These are phyloP conservation scores for Nemophila menziesii DNA, from an alignment of 257 asterid species.

Conservation along the genomic window DNA sequence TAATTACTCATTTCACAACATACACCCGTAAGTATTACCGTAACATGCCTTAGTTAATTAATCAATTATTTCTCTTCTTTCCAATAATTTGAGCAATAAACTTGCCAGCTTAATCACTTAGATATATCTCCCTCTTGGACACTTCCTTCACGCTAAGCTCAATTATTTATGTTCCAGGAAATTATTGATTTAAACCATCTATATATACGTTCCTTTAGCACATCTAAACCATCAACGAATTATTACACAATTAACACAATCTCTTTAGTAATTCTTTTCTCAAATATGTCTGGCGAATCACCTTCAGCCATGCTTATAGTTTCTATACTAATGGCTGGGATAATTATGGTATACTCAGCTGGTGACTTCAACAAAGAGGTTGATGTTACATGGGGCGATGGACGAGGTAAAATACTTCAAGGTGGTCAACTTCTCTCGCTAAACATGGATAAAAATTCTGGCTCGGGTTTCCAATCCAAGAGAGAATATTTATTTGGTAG, in stretches of 20 bases:
- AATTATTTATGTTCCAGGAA: not conserved
- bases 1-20: too few species aligned
- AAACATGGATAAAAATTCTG: conserved; percentile 46
- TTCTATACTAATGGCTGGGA: conserved; percentile 16
- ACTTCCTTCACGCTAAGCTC: conserved; percentile 1
- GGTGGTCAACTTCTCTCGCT: conserved; percentile 39
- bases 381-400: conserved; percentile 34
- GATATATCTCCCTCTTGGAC: not conserved
- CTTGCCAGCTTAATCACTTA: not conserved
- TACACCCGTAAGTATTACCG: too few species aligned
- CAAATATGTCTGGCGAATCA: not conserved
- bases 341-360: conserved; percentile 26
- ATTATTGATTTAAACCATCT: not conserved
- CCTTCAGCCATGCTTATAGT: conserved; percentile 11
- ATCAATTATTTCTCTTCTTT: not conserved
- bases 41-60: not conserved
- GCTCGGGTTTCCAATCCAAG: conserved; percentile 55
- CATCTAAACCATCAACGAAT: conserved; percentile 1
- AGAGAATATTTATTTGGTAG: conserved; percentile 29
- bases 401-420: conserved; percentile 23
- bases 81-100: not conserved
- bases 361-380: conserved; percentile 43
- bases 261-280: not conserved
- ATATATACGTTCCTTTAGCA: not conserved
- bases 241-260: not conserved